These are phyloP conservation scores for Xylariaceae sp. DNA, from an alignment of 2,329 filamentous ascomycete genomes.

Conservation along the genomic window DNA sequence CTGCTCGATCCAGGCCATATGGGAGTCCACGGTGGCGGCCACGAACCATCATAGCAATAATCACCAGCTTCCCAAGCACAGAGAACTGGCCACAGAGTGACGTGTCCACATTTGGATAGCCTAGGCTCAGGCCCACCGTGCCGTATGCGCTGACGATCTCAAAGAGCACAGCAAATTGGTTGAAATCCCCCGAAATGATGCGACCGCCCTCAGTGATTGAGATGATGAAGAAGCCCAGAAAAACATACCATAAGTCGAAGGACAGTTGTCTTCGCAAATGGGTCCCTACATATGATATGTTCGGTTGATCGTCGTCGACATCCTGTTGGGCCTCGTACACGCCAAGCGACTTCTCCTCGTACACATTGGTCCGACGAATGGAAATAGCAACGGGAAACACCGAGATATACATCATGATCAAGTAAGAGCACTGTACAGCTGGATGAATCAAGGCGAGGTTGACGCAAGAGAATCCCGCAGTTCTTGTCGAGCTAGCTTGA, in stretches of 20 bases:
- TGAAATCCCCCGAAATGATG: conserved; percentile 61
- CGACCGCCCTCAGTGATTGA: conserved; percentile 77
- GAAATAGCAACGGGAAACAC: conserved; percentile 96
- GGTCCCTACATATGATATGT: conserved; percentile 80
- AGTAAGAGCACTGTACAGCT: conserved; percentile 86
- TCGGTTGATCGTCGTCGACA: conserved; percentile 49
- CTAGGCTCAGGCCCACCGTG: conserved; percentile 86
- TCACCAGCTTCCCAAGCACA: conserved; percentile 65
- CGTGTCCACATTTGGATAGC: conserved; percentile 70
- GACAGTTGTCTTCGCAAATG: conserved; percentile 91
- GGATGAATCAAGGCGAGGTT: conserved; percentile 77
- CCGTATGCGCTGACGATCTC: conserved; percentile 90
- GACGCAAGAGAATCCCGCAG: conserved; percentile 83
- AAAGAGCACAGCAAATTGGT: conserved; percentile 69
- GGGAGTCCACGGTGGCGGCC: conserved; percentile 66
- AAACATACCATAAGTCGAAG: conserved; percentile 97
- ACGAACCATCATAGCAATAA: conserved; percentile 66
- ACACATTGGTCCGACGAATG: conserved; percentile 90
- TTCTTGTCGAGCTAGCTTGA: conserved; percentile 83
- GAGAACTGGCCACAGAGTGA: conserved; percentile 82
- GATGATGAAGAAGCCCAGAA: conserved; percentile 88
- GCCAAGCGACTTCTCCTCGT: conserved; percentile 84
- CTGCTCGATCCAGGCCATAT: conserved; percentile 61
- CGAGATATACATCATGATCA: conserved; percentile 99
- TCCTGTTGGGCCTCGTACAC: conserved; percentile 58